Percentiles rank a stretch among this genome's conserved stretches.
Conservation (phyloP, 164 flowering plant species). For the Umbilicus rupestris region DNA sequence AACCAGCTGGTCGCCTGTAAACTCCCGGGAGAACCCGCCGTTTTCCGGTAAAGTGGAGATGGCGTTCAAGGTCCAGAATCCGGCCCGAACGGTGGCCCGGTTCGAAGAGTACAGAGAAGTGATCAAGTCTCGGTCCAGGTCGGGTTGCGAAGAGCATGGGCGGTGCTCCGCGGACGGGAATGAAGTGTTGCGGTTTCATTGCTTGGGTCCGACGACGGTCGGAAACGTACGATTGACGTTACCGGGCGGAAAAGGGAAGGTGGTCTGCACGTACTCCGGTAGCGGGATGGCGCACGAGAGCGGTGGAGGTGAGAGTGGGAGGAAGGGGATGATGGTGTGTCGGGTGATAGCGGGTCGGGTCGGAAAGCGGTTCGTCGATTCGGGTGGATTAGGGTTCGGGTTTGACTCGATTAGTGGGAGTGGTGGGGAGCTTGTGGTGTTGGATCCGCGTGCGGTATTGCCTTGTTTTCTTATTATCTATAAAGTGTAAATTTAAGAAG, state of each 20-base stretch:
- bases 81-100: conserved; percentile 44
- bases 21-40: conserved; percentile 15
- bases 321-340: conserved; percentile 86
- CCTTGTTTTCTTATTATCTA: conserved; percentile 94
- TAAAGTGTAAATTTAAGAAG: conserved; percentile 35
- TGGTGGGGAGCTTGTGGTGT: conserved; percentile 71
- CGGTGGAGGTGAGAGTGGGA: conserved; percentile 67
- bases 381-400: conserved; percentile 35
- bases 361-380: conserved; percentile 22
- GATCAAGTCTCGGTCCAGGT: conserved; percentile 42
- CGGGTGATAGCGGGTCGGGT: conserved; percentile 93
- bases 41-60: conserved; percentile 70
- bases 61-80: conserved; percentile 71
- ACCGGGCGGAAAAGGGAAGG: conserved; percentile 36
- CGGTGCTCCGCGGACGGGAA: conserved; percentile 91
- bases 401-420: conserved; percentile 77
- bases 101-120: conserved; percentile 81
- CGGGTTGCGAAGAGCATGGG: conserved; percentile 38
- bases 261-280: conserved; percentile 60
- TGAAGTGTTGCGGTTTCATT: conserved; percentile 84
- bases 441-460: conserved; percentile 78
- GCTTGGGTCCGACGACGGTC: conserved; percentile 45
- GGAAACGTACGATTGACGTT: conserved; percentile 38
- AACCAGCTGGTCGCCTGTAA: conserved; percentile 62
- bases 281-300: conserved; percentile 77